A percentile compares a stretch with the other conserved stretches of the same genome.
Conservation (phyloP, 2,329 filamentous ascomycete species). For the Phyllachora maydis region DNA sequence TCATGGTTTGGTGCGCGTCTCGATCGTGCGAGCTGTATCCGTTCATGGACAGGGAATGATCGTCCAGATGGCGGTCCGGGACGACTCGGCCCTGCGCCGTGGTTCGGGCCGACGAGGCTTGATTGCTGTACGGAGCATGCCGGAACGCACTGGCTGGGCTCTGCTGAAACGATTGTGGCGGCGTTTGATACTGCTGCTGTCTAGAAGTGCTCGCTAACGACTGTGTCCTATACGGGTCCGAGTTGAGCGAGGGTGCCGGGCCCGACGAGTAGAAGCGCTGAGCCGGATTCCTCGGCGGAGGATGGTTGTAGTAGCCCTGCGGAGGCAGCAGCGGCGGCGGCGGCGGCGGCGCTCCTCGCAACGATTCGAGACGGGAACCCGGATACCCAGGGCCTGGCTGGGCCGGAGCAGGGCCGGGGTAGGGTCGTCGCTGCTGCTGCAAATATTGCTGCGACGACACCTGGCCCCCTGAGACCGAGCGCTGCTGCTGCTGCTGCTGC, state of each 20-base stretch:
- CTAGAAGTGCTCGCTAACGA: constrained; percentile 65
- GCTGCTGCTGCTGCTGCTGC: too few species aligned
- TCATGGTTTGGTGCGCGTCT: constrained; percentile 79
- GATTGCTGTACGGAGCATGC: constrained; percentile 55
- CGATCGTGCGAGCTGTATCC: constrained; percentile 50
- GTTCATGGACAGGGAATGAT: constrained; percentile 91
- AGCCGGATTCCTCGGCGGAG: constrained; percentile 16
- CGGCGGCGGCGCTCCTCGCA: constrained; percentile 30
- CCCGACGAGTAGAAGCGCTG: constrained; percentile 42
- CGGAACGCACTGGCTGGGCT: constrained; percentile 59
- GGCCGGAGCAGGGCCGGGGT: constrained; percentile 28
- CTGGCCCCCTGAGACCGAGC: too few species aligned
- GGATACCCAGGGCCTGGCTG: constrained; percentile 17
- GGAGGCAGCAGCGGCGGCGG: too few species aligned
- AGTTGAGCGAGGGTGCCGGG: constrained; percentile 53
- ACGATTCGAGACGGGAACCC: constrained; percentile 29
- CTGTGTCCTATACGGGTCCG: constrained; percentile 77
- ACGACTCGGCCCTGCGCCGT: constrained; percentile 85
- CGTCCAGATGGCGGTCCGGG: constrained; percentile 65
- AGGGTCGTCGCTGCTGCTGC: constrained; percentile 22
- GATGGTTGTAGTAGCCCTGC: constrained; percentile 19
- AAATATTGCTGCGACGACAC: too few species aligned
- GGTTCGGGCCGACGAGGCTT: constrained; percentile 45
- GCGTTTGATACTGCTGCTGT: constrained; percentile 49
- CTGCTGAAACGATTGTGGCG: constrained; percentile 37